Evolutionary conservation across 2,329 filamentous ascomycete species (phyloP), one percentile per base, ranked within the genome.

Genomic region (Sporothrix dimorphospora): DNA sequence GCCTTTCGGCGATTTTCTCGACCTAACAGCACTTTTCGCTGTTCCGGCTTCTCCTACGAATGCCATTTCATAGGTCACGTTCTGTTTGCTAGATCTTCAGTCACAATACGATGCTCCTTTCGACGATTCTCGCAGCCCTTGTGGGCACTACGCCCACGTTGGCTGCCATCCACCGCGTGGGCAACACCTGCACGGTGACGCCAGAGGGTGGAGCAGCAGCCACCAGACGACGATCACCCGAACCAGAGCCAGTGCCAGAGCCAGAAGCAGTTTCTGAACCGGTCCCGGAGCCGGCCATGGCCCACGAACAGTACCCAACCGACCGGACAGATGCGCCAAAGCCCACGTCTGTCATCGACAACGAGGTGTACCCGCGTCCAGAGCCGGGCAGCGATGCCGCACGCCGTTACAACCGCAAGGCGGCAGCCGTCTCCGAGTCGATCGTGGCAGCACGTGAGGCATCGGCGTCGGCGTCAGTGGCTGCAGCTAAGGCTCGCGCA

Each of bases 181-280:
- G 55, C 38, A 59, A 59, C 55, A 59, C 55, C 14, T 59, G 55
- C 16, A 59, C 55, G 19, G 55, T 59, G 27, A 59, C 55, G 14
- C 55, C 55, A 38, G 14, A 59, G 19, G 55, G 30, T 6, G 30
- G 55, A 3, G 27, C 55, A 59, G 55, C 55, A 8, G 34, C 30
- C 8, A 19, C 34, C 19, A 59, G 19, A n/a, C 55, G 55, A 21
- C 55, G 55, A 38, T 59, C 55, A 19, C 27, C 27, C 5, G 55
- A 19, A 11, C 55, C 27, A 59, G 30, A 53, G 49, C 45, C 45
- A 14, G 19, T 53, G 8, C 51, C 51, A 11, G 51, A 53, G 51
- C 7, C n/a, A 4, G 51, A 24, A 14, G 3, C 3, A 34, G 6
- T 34, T 3, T 6, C 30, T 34, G 30, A 6, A 6, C 30, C 6